Evolutionary conservation across 192 early-diverging fungal species (phyloP).

Genomic region (Irineochytrium annulatum): DNA sequence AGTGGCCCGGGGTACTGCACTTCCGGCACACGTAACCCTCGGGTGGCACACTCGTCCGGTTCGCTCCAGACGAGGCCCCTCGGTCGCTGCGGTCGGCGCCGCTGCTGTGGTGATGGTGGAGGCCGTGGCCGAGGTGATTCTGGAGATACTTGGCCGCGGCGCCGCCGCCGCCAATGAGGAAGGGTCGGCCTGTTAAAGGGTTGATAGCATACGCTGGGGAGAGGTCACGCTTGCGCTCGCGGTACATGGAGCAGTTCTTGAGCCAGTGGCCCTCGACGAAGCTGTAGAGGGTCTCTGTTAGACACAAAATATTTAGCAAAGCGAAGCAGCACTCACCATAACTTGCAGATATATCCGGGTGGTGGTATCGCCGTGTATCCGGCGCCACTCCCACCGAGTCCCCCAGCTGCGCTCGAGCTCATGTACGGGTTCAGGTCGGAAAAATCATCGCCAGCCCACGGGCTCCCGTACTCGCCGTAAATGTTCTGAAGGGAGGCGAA

Average conservation of each 20-base stretch:
- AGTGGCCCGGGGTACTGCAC: slow-evolving; percentile 38
- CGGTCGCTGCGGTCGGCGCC: too few relatives aligned
- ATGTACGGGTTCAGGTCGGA: too few relatives aligned
- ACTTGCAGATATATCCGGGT: slow-evolving; percentile 40
- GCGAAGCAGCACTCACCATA: slow-evolving; percentile 26
- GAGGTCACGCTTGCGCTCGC: slow-evolving; percentile 20
- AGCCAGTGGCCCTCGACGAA: slow-evolving; percentile 45
- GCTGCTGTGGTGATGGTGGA: too few relatives aligned
- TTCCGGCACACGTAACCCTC: slow-evolving; percentile 41
- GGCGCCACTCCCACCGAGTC: not conserved
- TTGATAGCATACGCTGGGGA: slow-evolving; percentile 1
- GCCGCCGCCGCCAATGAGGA: slow-evolving; percentile 2
- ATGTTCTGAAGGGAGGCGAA: too few relatives aligned
- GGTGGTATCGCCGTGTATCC: slow-evolving; percentile 24
- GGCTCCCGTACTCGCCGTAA: not conserved
- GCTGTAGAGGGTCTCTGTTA: slow-evolving; percentile 15
- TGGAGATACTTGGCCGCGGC: slow-evolving; percentile 6
- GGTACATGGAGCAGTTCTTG: slow-evolving; percentile 38
- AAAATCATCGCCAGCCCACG: too few relatives aligned
- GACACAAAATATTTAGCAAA: not conserved
- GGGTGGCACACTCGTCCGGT: slow-evolving; percentile 34
- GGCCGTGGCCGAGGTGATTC: too few relatives aligned
- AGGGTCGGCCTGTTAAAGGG: slow-evolving; percentile 8
- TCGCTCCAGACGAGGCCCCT: too few relatives aligned
- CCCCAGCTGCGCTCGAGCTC: not conserved